These are phyloP conservation scores for Puccinia brachypodii DNA, from an alignment of 1,284 basidiomycete genomes.

Conservation along the genomic window DNA sequence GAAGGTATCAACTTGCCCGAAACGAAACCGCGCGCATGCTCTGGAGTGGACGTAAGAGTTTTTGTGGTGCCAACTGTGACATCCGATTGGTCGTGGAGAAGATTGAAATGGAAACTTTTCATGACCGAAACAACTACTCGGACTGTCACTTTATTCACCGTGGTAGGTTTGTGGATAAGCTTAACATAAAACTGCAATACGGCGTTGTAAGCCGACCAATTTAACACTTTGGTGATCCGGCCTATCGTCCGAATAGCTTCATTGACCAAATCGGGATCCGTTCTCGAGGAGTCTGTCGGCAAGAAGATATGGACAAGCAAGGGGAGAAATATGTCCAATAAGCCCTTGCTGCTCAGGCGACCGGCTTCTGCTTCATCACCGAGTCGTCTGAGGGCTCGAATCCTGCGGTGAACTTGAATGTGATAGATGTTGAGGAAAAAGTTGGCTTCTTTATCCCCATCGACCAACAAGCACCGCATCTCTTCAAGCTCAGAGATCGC, in stretches of 20 bases:
- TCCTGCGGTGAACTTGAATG: constrained; percentile 87
- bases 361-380: constrained; percentile 76
- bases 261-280: constrained; percentile 86
- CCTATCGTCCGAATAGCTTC: constrained; percentile 81
- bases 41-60: constrained; percentile 64
- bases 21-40: constrained; percentile 75
- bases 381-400: constrained; percentile 80
- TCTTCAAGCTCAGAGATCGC: constrained; percentile 69
- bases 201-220: constrained; percentile 82
- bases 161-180: constrained; percentile 69
- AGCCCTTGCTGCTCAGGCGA: constrained; percentile 68
- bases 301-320: constrained; percentile 79
- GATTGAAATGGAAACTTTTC: constrained; percentile 84
- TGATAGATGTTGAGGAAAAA: constrained; percentile 97
- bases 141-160: constrained; percentile 69
- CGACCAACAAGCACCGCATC: constrained; percentile 77
- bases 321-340: constrained; percentile 83
- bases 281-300: constrained; percentile 63
- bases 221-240: constrained; percentile 69
- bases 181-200: constrained; percentile 80
- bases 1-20: constrained; percentile 60
- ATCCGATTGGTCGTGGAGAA: constrained; percentile 51
- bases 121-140: constrained; percentile 80
- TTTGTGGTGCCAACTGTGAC: constrained; percentile 53
- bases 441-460: constrained; percentile 89